Conservation (phyloP, 2,329 filamentous ascomycete species). For the Monosporascus sp. region DNA sequence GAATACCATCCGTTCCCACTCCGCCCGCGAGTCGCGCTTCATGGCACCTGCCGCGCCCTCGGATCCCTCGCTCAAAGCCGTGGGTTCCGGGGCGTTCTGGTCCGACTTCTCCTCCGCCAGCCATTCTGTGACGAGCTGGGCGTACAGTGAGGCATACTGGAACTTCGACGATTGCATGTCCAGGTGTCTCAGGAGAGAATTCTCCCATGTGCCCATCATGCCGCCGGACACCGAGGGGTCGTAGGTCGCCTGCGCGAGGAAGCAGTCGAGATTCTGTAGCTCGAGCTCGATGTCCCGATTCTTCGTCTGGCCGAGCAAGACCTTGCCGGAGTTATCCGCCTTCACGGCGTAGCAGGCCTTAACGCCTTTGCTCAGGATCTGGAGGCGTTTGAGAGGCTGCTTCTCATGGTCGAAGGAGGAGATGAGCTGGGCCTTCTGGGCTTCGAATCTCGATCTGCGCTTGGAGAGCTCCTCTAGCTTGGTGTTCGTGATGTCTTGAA, state of each 20-base stretch:
- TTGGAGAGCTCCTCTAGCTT: conserved; percentile 27
- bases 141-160: conserved; percentile 28
- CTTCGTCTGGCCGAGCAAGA: conserved; percentile 30
- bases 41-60: conserved; percentile 28
- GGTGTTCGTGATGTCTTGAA: conserved; percentile 24
- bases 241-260: conserved; percentile 30
- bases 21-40: conserved; percentile 29
- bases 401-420: conserved; percentile 4
- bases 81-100: conserved; percentile 10
- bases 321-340: conserved; percentile 18
- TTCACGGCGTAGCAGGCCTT: conserved; percentile 3
- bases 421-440: conserved; percentile 6
- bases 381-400: conserved; percentile 7
- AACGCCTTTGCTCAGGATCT: conserved; percentile 7
- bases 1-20: conserved; percentile 34
- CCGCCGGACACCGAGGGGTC: conserved; percentile 29
- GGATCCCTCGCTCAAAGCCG: conserved; percentile 24
- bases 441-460: conserved; percentile 16
- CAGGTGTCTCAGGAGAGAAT: conserved; percentile 25
- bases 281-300: background rate
- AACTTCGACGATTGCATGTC: conserved; percentile 32
- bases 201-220: conserved; percentile 27
- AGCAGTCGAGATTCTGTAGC: conserved; percentile 27
- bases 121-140: conserved; percentile 34
- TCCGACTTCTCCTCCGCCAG: conserved; percentile 13